Base-by-base conservation (phyloP, 331 rosid species). In the Stylosanthes scabra region DNA sequence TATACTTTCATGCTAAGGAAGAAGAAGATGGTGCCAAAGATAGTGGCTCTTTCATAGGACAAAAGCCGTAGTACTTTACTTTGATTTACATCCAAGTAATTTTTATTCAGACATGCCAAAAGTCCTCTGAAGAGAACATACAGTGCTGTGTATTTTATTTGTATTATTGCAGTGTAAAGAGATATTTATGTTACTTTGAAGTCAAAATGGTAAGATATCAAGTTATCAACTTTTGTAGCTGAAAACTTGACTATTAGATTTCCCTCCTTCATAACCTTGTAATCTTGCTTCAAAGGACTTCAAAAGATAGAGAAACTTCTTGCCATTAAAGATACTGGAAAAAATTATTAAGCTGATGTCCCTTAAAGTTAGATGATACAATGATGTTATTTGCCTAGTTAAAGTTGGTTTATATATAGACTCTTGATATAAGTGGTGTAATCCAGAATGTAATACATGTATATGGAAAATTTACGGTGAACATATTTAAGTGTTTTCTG, bases 201-300 rank as follows among this genome's bases (percentile, higher is more conserved):
- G 66, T 42, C 45, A 28, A 10, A 42, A 61, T 61, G 55, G 8
- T 50, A 20, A 20, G 25, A 20, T 20, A 20, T 20, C 25, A 20
- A 41, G 56, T 55, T 63, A 40, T 63, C 54, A 63, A 28, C 39
- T 13, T 20, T 74, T 52, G 70, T n/a, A n/a, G 47, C 16, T 9
- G 64, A 54, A 52, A 73, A 61, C 25, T 50, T 49, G 7, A 37
- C 55, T 61, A 13, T 20, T 46, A 25, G 37, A 42, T 62, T 50
- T 61, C 12, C 28, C 59, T 59, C 47, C 28, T 60, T n/a, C 31
- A 62, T 74, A 76, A 49, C 44, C 25, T 34, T 74, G 55, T 7
- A 49, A 61, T 67, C 47, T 74, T 54, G 68, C 79, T 80, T 74
- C 62, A 20, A 70, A 74, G 75, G 11, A 65, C 58, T 37, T 70